A percentile compares a stretch with the other conserved stretches of the same genome.
phyloP scores from a whole-genome alignment of 495 filamentous ascomycete genomes.

The Acidiella bohemica region DNA sequence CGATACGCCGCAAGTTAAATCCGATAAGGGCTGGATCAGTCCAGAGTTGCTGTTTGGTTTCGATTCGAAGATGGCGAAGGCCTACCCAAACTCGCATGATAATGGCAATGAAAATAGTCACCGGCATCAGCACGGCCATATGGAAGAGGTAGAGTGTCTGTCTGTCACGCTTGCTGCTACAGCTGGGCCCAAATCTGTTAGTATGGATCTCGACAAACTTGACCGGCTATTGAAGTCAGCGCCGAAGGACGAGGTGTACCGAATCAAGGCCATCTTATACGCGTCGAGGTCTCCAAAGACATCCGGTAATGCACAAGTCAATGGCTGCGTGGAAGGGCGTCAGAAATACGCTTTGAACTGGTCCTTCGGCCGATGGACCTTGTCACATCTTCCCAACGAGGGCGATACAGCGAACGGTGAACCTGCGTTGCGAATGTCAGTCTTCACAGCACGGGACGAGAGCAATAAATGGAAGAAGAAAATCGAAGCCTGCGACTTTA shows the following conservation, averaged over 20 bases:
- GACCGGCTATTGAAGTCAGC: slow-evolving; percentile 51
- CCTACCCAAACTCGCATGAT: slow-evolving; percentile 31
- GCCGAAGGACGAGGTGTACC: slow-evolving; percentile 83
- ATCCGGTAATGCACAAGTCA: slow-evolving; percentile 36
- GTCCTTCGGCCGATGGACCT: slow-evolving; percentile 94
- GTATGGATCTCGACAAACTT: slow-evolving; percentile 52
- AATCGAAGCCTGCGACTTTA: slow-evolving; percentile 39
- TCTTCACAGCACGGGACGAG: slow-evolving; percentile 75
- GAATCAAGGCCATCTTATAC: slow-evolving; percentile 81
- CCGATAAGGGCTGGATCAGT: slow-evolving; percentile 58
- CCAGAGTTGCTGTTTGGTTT: slow-evolving; percentile 72
- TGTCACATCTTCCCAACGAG: too few relatives aligned
- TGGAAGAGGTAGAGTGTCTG: slow-evolving; percentile 29
- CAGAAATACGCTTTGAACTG: slow-evolving; percentile 78
- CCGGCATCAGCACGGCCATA: slow-evolving; percentile 65
- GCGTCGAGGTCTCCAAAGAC: slow-evolving; percentile 41
- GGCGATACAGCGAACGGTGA: slow-evolving; percentile 31
- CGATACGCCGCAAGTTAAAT: slow-evolving; percentile 67
- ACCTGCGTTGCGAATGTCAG: slow-evolving; percentile 56
- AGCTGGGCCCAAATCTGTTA: slow-evolving; percentile 23
- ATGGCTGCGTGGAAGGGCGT: slow-evolving; percentile 11
- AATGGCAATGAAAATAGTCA: slow-evolving; percentile 25
- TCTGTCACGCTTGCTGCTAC: slow-evolving; percentile 60
- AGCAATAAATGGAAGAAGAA: slow-evolving; percentile 81
- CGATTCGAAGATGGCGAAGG: slow-evolving; percentile 62